Evolutionary conservation across 2,329 filamentous ascomycete genomes (phyloP), one percentile per base, ranked within the genome.

Genomic region (Trichoderma lentiforme): DNA sequence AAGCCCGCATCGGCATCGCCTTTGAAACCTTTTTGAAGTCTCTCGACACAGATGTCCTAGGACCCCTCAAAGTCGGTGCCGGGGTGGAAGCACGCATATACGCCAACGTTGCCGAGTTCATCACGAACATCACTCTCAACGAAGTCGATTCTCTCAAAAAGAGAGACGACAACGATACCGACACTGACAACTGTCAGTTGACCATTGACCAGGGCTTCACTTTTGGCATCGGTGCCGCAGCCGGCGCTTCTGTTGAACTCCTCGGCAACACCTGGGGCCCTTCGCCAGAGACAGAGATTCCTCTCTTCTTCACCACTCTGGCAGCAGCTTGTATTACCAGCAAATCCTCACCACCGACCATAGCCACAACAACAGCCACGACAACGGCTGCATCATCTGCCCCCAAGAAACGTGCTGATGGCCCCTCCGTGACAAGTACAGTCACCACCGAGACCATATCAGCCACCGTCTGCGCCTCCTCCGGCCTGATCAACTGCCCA

Each of bases 281-380:
- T 0, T 77, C 81, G 0, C 83, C 85, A 0, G 76, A 79, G 24
- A 86, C 84, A 0, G 82, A 83, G 12, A 81, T 85, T 3, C 85
- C 87, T 0, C 80, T 90, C 53, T 89, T 83, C 74, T 87, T 84
- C 74, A 89, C 87, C 0, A 86, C 84, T 0, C 74, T 89, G 0
- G 80, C 81, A 0, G 79, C 82, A 30, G 78, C 78, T 2, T 89
- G 86, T 74, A 83, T 78, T 3, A 76, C 76, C 6, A 60, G 58
- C 18, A 65, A 15, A 1, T 60, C 21, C 24, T 4, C 26, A 18
- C 15, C 26, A 15, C 24, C 53, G 18, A 28, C 56, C 15, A 12
- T 61, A 4, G 76, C 77, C 4, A 77, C 76, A 6, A 36, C 78
- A 2, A 61, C 56, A 12, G 24, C 51, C 15, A 57, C 53, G 6